Percentiles rank a stretch among this genome's conserved stretches.
Evolutionary conservation across 1,284 basidiomycete species (phyloP).

Genomic region (Phellopilus nigrolimitatus): DNA sequence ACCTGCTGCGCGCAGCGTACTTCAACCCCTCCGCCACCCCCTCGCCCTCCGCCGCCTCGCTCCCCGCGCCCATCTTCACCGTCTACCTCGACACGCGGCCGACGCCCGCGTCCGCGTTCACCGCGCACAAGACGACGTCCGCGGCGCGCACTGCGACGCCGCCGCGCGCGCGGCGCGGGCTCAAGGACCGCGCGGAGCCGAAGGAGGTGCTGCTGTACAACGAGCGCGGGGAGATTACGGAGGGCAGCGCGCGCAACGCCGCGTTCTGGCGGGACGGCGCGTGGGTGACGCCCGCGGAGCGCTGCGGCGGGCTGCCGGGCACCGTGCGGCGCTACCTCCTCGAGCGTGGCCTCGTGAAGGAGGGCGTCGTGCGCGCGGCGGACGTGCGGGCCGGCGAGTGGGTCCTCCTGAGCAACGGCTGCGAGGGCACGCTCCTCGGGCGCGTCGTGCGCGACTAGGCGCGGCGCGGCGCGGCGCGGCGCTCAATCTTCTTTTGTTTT

Average conservation of each 20-base stretch:
- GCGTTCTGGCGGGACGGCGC: slow-evolving; percentile 49
- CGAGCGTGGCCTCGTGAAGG: slow-evolving; percentile 46
- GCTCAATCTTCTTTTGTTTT: not conserved
- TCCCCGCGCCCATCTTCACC: slow-evolving; percentile 28
- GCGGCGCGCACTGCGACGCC: slow-evolving; percentile 50
- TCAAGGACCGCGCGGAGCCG: slow-evolving; percentile 31
- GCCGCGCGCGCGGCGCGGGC: slow-evolving; percentile 51
- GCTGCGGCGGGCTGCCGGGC: slow-evolving; percentile 64
- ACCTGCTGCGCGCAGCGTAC: slow-evolving; percentile 39
- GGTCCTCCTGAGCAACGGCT: slow-evolving; percentile 66
- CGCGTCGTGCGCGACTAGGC: slow-evolving; percentile 9
- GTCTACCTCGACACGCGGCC: slow-evolving; percentile 50
- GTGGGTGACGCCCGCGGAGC: slow-evolving; percentile 62
- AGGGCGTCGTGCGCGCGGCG: slow-evolving; percentile 37
- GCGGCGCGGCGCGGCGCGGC: not conserved
- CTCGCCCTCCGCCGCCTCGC: slow-evolving; percentile 27
- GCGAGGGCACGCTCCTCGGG: slow-evolving; percentile 32
- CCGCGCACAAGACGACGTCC: slow-evolving; percentile 65
- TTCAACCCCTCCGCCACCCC: slow-evolving; percentile 33
- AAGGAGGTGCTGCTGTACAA: slow-evolving; percentile 65
- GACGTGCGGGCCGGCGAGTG: slow-evolving; percentile 51
- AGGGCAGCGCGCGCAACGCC: slow-evolving; percentile 65
- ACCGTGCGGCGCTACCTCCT: slow-evolving; percentile 63
- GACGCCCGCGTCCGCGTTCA: slow-evolving; percentile 52
- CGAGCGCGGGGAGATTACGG: slow-evolving; percentile 43